Percentiles rank a stretch among this genome's conserved stretches.
Evolutionary conservation across 768 basidiomycete genomes (phyloP).

Genomic region (Coprinopsis strossmayeri): DNA sequence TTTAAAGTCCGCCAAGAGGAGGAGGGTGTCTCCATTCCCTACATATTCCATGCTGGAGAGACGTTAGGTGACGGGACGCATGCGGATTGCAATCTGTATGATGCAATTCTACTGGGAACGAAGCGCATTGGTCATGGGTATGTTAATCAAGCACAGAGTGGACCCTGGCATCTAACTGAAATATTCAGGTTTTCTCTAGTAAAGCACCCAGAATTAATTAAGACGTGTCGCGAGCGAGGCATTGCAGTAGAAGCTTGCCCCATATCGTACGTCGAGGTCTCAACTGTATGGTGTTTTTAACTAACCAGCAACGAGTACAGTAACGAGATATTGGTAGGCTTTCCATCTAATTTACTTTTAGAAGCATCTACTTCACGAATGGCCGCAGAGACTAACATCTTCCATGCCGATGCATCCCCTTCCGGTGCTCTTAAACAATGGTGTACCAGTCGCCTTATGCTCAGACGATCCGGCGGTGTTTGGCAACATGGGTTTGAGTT

Average conservation of each 20-base stretch:
- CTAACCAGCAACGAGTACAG: conserved; percentile 35
- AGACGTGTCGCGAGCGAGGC: conserved; percentile 53
- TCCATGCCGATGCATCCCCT: conserved; percentile 80
- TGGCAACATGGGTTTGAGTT: conserved; percentile 72
- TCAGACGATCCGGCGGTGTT: conserved; percentile 77
- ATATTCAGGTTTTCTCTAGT: conserved; percentile 25
- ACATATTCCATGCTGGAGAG: conserved; percentile 78
- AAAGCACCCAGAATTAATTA: conserved; percentile 70
- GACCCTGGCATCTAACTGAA: conserved; percentile 45
- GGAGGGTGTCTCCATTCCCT: conserved; percentile 59
- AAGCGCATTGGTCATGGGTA: conserved; percentile 82
- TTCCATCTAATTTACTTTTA: not conserved
- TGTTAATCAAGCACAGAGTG: not conserved
- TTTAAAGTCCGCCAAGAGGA: conserved; percentile 55
- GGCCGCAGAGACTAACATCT: conserved; percentile 56
- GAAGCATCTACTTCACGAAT: not conserved
- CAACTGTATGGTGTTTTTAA: conserved; percentile 4
- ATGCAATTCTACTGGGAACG: conserved; percentile 72
- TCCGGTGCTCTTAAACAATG: conserved; percentile 64
- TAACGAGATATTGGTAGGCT: conserved; percentile 63
- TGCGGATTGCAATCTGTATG: conserved; percentile 69
- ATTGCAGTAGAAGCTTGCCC: conserved; percentile 76
- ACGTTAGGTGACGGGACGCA: conserved; percentile 70
- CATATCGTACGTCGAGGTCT: conserved; percentile 53
- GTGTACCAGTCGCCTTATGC: conserved; percentile 62